phyloP scores from a whole-genome alignment of 2,329 filamentous ascomycete genomes.

The Huntiella abstrusa region DNA sequence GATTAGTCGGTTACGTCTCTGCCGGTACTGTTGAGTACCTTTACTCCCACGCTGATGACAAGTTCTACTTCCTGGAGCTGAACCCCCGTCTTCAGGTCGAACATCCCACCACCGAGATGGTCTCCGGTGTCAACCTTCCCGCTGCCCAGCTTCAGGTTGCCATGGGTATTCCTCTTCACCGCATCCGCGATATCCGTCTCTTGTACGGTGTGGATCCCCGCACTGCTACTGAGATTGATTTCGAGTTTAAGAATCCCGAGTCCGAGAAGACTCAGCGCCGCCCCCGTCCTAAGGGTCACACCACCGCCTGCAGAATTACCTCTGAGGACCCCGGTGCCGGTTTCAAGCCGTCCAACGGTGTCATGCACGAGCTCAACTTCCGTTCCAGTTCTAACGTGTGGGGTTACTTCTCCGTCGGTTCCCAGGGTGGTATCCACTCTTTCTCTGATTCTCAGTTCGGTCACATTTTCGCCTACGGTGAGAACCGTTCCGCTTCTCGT shows the following conservation, averaged over 20 bases:
- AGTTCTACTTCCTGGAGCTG: slow-evolving; percentile 97
- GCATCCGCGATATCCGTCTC: slow-evolving; percentile 87
- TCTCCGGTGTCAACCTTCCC: slow-evolving; percentile 89
- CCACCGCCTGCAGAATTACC: slow-evolving; percentile 95
- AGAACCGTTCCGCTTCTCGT: slow-evolving; percentile 85
- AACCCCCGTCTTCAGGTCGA: slow-evolving; percentile 99
- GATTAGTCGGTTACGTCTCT: slow-evolving; percentile 92
- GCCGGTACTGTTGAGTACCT: slow-evolving; percentile 98
- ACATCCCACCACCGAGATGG: slow-evolving; percentile 98
- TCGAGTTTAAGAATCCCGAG: slow-evolving; percentile 77
- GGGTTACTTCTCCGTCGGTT: slow-evolving; percentile 99
- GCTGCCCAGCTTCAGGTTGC: slow-evolving; percentile 96
- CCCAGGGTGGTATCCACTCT: slow-evolving; percentile 91
- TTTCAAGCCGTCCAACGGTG: slow-evolving; percentile 98
- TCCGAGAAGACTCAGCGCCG: slow-evolving; percentile 73
- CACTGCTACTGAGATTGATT: slow-evolving; percentile 74
- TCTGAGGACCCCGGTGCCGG: slow-evolving; percentile 97
- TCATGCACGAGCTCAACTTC: slow-evolving; percentile 98
- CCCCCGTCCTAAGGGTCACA: slow-evolving; percentile 87
- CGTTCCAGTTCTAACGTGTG: slow-evolving; percentile 96
- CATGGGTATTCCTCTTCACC: slow-evolving; percentile 92
- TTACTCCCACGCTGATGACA: slow-evolving; percentile 93
- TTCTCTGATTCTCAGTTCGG: slow-evolving; percentile 98
- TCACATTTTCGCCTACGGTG: slow-evolving; percentile 97
- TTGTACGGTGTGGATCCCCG: slow-evolving; percentile 91